Percentiles rank a stretch among this genome's conserved stretches.
Evolutionary conservation across 202 grass and related monocot genomes (phyloP).

Genomic region (Brachypodium distachyon): DNA sequence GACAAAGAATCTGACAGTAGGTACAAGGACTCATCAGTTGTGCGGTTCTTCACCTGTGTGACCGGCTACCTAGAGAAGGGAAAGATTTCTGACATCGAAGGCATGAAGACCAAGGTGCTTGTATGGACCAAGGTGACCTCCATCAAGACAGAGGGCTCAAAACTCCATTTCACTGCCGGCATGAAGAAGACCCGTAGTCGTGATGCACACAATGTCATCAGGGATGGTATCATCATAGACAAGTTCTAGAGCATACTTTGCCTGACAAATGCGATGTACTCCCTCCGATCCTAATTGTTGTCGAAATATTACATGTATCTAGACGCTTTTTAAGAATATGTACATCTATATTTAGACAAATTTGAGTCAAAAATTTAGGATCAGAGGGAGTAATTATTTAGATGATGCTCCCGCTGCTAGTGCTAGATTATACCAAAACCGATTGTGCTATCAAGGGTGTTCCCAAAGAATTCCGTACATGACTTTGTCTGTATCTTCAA

Average conservation of each 20-base stretch:
- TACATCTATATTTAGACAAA: no score
- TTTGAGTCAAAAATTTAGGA: no score
- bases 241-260: conserved; percentile 65
- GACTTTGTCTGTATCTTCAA: neutral
- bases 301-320: no score
- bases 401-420: neutral
- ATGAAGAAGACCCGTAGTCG: conserved; percentile 77
- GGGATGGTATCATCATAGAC: conserved; percentile 75
- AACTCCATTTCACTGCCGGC: conserved; percentile 70
- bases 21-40: conserved; percentile 89
- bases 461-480: neutral
- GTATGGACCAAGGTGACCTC: conserved; percentile 86
- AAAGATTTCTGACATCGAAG: conserved; percentile 74
- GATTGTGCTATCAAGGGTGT: neutral
- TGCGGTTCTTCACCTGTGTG: conserved; percentile 76
- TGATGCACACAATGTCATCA: conserved; percentile 72
- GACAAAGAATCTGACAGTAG: conserved; percentile 79
- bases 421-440: neutral
- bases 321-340: no score
- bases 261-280: conserved; percentile 5
- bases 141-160: conserved; percentile 71
- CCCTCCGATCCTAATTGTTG: no score
- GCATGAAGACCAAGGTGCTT: conserved; percentile 82
- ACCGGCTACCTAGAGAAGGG: conserved; percentile 93
- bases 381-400: conserved; percentile 43